Percentiles rank a stretch among this genome's conserved stretches.
Evolutionary conservation across 768 basidiomycete genomes (phyloP).

Genomic region (Daedalea quercina): DNA sequence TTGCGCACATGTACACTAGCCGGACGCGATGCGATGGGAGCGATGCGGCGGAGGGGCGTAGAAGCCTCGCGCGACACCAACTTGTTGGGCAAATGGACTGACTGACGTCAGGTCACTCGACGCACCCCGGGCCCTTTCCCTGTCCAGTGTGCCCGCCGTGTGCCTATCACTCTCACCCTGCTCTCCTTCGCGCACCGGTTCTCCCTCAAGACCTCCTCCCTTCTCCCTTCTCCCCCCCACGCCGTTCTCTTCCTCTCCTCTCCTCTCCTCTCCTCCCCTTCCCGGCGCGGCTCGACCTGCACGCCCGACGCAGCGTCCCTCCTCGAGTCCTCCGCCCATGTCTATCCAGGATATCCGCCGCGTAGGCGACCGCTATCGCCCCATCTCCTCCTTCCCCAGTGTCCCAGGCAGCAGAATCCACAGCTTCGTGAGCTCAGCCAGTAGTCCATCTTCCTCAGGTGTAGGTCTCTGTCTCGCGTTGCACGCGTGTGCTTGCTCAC

Average conservation of each 20-base stretch:
- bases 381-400: conserved; percentile 4
- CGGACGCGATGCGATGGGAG: too few species aligned
- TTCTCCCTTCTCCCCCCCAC: neutral
- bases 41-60: too few species aligned
- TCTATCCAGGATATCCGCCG: conserved; percentile 4
- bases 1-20: too few species aligned
- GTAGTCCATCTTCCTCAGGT: conserved; percentile 15
- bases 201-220: too few species aligned
- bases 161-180: too few species aligned
- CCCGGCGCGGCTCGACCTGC: neutral
- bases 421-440: conserved; percentile 16
- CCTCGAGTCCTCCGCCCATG: neutral
- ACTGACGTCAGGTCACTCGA: too few species aligned
- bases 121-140: too few species aligned
- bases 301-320: neutral
- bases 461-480: conserved; percentile 7
- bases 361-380: conserved; percentile 1
- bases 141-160: too few species aligned
- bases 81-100: too few species aligned
- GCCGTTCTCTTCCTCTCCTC: neutral
- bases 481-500: neutral
- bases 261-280: neutral
- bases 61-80: too few species aligned
- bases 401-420: conserved; percentile 9
- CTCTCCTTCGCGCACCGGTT: too few species aligned